Evolutionary conservation across 2,329 filamentous ascomycete genomes (phyloP).

Genomic region (Colletotrichum paranaense): DNA sequence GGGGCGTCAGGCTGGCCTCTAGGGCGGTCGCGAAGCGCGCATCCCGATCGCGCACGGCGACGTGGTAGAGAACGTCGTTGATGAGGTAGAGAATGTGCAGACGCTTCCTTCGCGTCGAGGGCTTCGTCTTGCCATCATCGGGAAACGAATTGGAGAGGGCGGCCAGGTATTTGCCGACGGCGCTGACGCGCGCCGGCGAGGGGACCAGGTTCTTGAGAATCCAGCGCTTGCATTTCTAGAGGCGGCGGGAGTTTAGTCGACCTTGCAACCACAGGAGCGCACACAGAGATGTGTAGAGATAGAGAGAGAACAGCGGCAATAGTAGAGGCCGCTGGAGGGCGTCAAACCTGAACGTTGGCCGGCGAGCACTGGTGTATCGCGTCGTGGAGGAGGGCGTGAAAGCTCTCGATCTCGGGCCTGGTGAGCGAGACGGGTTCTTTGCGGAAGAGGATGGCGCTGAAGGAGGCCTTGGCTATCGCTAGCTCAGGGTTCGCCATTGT

Average conservation of each 20-base stretch:
- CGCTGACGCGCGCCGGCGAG: constrained; percentile 73
- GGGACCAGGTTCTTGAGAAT: constrained; percentile 77
- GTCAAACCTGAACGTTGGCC: constrained; percentile 89
- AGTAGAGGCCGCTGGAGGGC: constrained; percentile 39
- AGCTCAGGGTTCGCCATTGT: constrained; percentile 76
- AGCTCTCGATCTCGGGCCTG: constrained; percentile 76
- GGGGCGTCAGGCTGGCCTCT: constrained; percentile 68
- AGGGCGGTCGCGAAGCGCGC: constrained; percentile 66
- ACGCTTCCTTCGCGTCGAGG: constrained; percentile 74
- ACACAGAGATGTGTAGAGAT: not conserved
- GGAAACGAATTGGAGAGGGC: constrained; percentile 72
- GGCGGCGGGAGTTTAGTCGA: constrained; percentile 49
- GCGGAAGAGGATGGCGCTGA: constrained; percentile 78
- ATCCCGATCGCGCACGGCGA: constrained; percentile 61
- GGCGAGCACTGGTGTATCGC: constrained; percentile 78
- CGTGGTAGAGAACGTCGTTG: constrained; percentile 82
- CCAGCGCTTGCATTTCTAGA: constrained; percentile 90
- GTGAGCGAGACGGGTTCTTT: constrained; percentile 77
- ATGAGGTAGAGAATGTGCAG: constrained; percentile 83
- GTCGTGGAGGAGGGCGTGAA: constrained; percentile 74
- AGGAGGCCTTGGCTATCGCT: constrained; percentile 82
- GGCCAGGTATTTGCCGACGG: constrained; percentile 81
- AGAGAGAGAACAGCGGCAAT: constrained; percentile 37
- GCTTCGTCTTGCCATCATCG: constrained; percentile 39
- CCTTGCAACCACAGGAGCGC: constrained; percentile 17